A percentile compares a stretch with the other conserved stretches of the same genome.
Conservation (phyloP, 2,329 filamentous ascomycete species). For the Pseudogymnoascus sp. region DNA sequence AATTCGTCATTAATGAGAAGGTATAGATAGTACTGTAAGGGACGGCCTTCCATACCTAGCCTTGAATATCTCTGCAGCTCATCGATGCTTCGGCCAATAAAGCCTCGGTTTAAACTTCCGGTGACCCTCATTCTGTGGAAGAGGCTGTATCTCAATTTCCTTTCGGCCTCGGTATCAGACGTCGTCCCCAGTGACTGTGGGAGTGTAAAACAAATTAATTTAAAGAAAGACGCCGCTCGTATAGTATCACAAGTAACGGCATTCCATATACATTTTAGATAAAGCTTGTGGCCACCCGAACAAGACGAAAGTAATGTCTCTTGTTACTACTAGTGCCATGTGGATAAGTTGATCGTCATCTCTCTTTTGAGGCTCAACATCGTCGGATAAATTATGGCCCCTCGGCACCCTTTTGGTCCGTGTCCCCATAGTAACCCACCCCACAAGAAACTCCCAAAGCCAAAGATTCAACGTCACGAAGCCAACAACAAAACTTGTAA, state of each 20-base stretch:
- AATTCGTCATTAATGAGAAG: background rate
- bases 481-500: background rate
- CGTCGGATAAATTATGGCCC: background rate
- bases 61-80: constrained; percentile 49
- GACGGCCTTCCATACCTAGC: constrained; percentile 38
- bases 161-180: background rate
- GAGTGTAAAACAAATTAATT: background rate
- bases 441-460: background rate
- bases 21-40: background rate
- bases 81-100: constrained; percentile 49
- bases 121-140: constrained; percentile 39
- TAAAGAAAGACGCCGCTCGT: background rate
- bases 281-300: background rate
- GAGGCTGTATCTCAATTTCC: background rate
- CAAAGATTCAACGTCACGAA: background rate
- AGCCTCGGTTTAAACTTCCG: constrained; percentile 40
- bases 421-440: background rate
- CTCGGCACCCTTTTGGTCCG: background rate
- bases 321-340: background rate
- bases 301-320: background rate
- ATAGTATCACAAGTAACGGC: background rate
- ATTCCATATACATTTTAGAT: background rate
- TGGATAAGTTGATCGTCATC: background rate
- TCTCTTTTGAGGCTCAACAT: background rate
- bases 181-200: background rate